Percentiles rank a stretch among this genome's conserved stretches.
Evolutionary conservation across 2,329 filamentous ascomycete genomes (phyloP).

Genomic region (Beauveria sp.): DNA sequence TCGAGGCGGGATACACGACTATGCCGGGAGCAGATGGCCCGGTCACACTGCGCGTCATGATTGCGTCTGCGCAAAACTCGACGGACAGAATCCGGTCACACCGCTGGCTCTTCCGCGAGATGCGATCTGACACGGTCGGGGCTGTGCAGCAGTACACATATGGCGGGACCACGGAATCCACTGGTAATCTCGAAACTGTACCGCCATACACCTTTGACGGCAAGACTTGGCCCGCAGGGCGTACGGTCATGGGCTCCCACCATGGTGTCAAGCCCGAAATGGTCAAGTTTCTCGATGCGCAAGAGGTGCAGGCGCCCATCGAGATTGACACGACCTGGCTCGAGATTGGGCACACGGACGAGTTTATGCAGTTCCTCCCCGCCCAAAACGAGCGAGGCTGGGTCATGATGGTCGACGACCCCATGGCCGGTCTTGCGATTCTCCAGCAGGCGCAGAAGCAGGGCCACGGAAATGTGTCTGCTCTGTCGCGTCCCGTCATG

Average conservation of each 20-base stretch:
- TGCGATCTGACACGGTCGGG: neutral
- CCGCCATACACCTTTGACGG: neutral
- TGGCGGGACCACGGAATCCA: neutral
- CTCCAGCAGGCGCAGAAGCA: slow-evolving; percentile 13
- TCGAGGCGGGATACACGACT: slow-evolving; percentile 4
- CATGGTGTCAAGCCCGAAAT: slow-evolving; percentile 15
- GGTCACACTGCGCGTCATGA: slow-evolving; percentile 2
- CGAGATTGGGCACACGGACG: slow-evolving; percentile 21
- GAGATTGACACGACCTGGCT: slow-evolving; percentile 24
- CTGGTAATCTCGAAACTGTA: slow-evolving; percentile 3
- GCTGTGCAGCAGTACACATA: neutral
- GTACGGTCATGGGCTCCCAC: neutral
- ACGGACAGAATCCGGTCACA: neutral
- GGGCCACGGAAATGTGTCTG: slow-evolving; percentile 15
- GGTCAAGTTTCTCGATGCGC: slow-evolving; percentile 23
- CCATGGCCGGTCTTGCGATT: slow-evolving; percentile 15
- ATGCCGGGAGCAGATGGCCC: slow-evolving; percentile 1
- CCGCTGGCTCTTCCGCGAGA: neutral
- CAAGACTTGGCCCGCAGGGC: neutral
- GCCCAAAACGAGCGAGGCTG: slow-evolving; percentile 19
- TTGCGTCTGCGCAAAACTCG: neutral
- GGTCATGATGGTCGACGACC: slow-evolving; percentile 19
- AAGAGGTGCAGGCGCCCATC: slow-evolving; percentile 28
- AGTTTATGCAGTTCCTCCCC: slow-evolving; percentile 24
- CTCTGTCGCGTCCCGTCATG: slow-evolving; percentile 14